Evolutionary conservation across 257 asterid genomes (phyloP).

Genomic region (Rubia yunnanensis): DNA sequence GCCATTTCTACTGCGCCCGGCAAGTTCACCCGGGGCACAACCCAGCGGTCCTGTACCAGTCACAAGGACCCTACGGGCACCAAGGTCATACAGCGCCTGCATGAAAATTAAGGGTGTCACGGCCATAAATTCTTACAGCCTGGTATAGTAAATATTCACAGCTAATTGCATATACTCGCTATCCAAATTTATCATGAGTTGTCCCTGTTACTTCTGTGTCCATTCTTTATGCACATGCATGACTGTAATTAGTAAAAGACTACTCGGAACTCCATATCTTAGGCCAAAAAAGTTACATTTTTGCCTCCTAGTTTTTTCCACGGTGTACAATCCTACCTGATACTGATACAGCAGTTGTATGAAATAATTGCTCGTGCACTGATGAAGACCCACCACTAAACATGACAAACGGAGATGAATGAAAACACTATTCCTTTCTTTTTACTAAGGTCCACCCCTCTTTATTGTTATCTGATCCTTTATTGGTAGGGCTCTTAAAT

Average conservation of each 20-base stretch:
- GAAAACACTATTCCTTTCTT: too few relatives aligned
- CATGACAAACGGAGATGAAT: too few relatives aligned
- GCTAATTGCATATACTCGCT: background rate
- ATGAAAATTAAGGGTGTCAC: background rate
- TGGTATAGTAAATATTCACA: background rate
- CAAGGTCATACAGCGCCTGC: constrained; percentile 44
- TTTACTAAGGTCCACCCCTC: constrained; percentile 5
- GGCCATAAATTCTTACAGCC: constrained; percentile 1
- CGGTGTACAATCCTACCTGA: background rate
- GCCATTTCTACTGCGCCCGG: constrained; percentile 47
- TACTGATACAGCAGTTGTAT: too few relatives aligned
- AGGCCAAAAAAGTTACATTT: background rate
- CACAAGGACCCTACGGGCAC: constrained; percentile 50
- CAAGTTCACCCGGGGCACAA: constrained; percentile 74
- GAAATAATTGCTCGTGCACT: background rate
- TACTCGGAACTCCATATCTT: too few relatives aligned
- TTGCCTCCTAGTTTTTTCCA: background rate
- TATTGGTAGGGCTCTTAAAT: background rate
- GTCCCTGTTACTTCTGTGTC: too few relatives aligned
- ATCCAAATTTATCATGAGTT: background rate
- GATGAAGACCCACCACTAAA: too few relatives aligned
- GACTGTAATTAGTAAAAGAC: too few relatives aligned
- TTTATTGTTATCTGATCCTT: background rate
- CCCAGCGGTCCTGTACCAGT: constrained; percentile 84
- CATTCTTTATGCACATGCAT: too few relatives aligned